Evolutionary conservation across 2,329 filamentous ascomycete genomes (phyloP), one percentile per base, ranked within the genome.

Genomic region (Colletotrichum neosansevieriae): DNA sequence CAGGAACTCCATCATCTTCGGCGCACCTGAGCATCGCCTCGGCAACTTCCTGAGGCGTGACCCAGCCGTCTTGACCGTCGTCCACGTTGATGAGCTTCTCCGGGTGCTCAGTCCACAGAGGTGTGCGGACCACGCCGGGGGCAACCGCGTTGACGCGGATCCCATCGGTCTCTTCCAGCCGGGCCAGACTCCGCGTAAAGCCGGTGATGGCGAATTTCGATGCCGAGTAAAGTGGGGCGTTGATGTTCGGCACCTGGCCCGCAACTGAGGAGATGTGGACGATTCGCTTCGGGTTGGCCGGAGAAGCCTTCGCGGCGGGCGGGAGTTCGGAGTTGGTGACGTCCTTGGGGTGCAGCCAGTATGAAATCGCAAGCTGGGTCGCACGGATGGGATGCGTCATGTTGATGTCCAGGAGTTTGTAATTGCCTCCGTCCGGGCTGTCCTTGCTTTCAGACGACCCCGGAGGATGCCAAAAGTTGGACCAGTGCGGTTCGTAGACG

Each of bases 401-500:
- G 66, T 83, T 83, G 49, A 83, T 78, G 34, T 82, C 80, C 1
- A 83, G 66, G 3, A 79, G 42, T 5, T 75, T 74, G 61, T 81
- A 83, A 15, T 72, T 74, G 0, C 75, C 75, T 1, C 70, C 71
- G 0, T 78, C 75, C 0, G 67, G 9, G 4, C 63, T 73, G 51
- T 82, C 80, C 1, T 68, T 73, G 63, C 77, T 78, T 56, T 76
- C 75, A 0, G 71, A 15, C 0, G 79, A 78, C 0, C 79, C 81
- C 0, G 81, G 81, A 2, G 80, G 80, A 38, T 78, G 75, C 81
- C 81, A 83, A 58, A 83, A 83, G 72, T 72, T 78, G 13, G 79
- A 80, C 77, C 76, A 82, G 6, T 74, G 70, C 71, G 83, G 83
- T 67, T 85, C 83, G 57, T 81, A 85, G 4, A 85, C 75, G 32